Evolutionary conservation across 148 eudicot species (phyloP).

Genomic region (Salicornia ramosissima): DNA sequence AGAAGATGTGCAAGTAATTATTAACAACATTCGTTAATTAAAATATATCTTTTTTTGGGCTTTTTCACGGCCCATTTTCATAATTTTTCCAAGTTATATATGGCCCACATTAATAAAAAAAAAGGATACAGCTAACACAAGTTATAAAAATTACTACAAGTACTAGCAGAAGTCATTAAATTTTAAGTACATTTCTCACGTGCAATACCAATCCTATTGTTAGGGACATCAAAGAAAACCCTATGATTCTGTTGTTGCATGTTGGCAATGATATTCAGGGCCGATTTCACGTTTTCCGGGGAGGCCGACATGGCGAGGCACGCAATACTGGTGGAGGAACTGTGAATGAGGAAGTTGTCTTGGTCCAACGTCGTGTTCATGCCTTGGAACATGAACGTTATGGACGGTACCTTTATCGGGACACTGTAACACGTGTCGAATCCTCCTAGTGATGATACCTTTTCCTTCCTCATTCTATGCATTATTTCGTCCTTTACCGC

Average conservation of each 20-base stretch:
- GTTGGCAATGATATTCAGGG: slow-evolving; percentile 67
- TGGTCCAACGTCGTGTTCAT: slow-evolving; percentile 54
- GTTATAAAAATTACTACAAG: too few species aligned
- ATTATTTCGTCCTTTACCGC: slow-evolving; percentile 68
- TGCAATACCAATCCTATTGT: slow-evolving; percentile 67
- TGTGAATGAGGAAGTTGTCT: slow-evolving; percentile 74
- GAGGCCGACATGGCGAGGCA: slow-evolving; percentile 84
- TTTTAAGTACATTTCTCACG: slow-evolving; percentile 56
- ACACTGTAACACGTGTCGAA: slow-evolving; percentile 78
- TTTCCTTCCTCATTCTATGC: slow-evolving; percentile 40
- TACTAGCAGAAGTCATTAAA: too few species aligned
- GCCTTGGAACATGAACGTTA: slow-evolving; percentile 64
- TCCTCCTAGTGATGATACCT: slow-evolving; percentile 62
- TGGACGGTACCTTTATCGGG: slow-evolving; percentile 47
- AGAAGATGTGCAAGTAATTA: too few species aligned
- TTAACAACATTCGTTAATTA: not conserved
- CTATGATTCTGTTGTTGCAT: slow-evolving; percentile 90
- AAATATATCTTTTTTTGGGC: too few species aligned
- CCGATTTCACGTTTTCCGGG: slow-evolving; percentile 36
- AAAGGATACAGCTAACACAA: not conserved
- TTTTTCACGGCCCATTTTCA: too few species aligned
- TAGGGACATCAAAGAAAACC: slow-evolving; percentile 54
- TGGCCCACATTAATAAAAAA: not conserved
- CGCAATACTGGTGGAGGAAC: slow-evolving; percentile 42
- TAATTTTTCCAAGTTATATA: not conserved